A percentile compares a stretch with the other conserved stretches of the same genome.
Evolutionary conservation across 148 eudicot genomes (phyloP).

Genomic region (Rhododendron vialii): DNA sequence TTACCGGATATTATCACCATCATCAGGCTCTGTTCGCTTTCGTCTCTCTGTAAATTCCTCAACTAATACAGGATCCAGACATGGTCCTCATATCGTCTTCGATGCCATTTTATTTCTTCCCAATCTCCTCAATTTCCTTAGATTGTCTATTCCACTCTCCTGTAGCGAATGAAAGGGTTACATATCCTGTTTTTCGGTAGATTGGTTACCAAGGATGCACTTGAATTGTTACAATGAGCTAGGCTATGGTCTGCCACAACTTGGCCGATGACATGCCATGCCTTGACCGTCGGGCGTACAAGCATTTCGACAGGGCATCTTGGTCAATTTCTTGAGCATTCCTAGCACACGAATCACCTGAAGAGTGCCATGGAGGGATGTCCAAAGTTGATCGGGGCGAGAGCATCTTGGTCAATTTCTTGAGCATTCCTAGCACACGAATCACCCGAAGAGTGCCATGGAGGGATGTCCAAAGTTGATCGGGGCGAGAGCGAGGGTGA

Average conservation of each 20-base stretch:
- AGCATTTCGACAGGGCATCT: not conserved
- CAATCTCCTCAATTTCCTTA: not conserved
- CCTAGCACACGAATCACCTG: not conserved
- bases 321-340: not conserved
- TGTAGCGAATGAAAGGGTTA: not conserved
- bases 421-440: not conserved
- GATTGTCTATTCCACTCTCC: not conserved
- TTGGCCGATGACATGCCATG: not conserved
- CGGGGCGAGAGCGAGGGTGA: too few relatives aligned
- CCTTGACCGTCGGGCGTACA: not conserved
- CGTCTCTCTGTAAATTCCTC: not conserved
- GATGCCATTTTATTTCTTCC: not conserved
- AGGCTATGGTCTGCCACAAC: too few relatives aligned
- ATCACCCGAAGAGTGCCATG: not conserved
- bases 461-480: too few relatives aligned
- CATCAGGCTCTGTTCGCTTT: not conserved
- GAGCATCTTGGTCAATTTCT: not conserved
- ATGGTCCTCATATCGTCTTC: not conserved
- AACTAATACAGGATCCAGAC: not conserved
- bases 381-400: too few relatives aligned
- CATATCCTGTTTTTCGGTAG: not conserved
- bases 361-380: not conserved
- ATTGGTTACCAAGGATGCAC: not conserved
- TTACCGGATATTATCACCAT: not conserved
- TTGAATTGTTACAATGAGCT: not conserved